Evolutionary conservation across 805 yeast species (phyloP).

Genomic region (Cyberlindnera subsufficiens): DNA sequence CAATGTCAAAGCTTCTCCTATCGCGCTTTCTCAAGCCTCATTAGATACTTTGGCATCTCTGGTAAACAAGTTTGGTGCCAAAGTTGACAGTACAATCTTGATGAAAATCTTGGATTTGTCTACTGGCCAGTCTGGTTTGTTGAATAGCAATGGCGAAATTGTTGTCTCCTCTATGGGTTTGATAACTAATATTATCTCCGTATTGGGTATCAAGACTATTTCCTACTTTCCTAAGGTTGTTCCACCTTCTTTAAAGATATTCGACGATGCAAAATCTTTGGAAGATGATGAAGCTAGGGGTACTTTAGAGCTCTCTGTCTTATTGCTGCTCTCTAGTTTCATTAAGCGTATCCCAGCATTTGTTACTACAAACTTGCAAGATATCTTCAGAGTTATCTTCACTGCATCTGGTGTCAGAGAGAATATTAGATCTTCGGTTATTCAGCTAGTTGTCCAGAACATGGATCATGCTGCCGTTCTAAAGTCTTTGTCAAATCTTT

Average conservation of each 20-base stretch:
- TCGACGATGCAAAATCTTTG: conserved; percentile 30
- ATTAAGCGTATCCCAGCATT: conserved; percentile 84
- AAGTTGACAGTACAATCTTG: conserved; percentile 41
- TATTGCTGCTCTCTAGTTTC: conserved; percentile 67
- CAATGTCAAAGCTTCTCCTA: conserved; percentile 26
- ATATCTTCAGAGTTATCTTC: conserved; percentile 54
- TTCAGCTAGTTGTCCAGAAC: conserved; percentile 56
- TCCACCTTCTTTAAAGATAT: conserved; percentile 63
- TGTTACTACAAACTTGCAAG: conserved; percentile 60
- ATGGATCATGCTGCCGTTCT: conserved; percentile 63
- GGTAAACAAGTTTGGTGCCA: conserved; percentile 55
- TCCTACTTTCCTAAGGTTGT: conserved; percentile 82
- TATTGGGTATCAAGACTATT: conserved; percentile 80
- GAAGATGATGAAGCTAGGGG: conserved; percentile 25
- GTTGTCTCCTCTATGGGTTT: conserved; percentile 69
- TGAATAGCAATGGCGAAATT: conserved; percentile 50
- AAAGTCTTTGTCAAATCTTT: conserved; percentile 53
- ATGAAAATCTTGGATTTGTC: conserved; percentile 44
- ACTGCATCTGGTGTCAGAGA: conserved; percentile 54
- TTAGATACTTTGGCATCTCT: conserved; percentile 62
- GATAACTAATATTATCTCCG: conserved; percentile 61
- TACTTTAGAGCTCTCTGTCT: conserved; percentile 59
- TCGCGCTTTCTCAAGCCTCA: conserved; percentile 59
- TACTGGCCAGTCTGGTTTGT: conserved; percentile 48
- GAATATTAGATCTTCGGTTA: conserved; percentile 53